These are phyloP conservation scores for Ilyonectria mors-panacis DNA, from an alignment of 2,329 filamentous ascomycete genomes.

Conservation along the genomic window DNA sequence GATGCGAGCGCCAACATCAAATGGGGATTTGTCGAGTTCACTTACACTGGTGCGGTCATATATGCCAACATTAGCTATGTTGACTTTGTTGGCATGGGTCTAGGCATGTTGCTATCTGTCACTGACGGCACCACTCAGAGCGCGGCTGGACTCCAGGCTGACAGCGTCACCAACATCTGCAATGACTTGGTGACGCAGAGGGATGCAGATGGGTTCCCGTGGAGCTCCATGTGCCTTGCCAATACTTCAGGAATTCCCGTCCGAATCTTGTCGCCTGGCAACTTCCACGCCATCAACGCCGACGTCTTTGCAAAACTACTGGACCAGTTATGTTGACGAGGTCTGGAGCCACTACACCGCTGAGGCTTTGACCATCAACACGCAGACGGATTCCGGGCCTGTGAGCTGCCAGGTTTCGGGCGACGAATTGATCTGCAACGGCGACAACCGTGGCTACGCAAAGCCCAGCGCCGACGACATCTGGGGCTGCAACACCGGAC, in stretches of 20 bases:
- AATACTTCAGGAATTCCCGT: conserved; percentile 54
- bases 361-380: conserved; percentile 59
- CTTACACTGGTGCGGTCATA: conserved; percentile 57
- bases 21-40: conserved; percentile 68
- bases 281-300: conserved; percentile 55
- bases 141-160: conserved; percentile 57
- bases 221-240: conserved; percentile 62
- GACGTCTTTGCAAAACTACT: conserved; percentile 59
- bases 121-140: conserved; percentile 54
- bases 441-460: conserved; percentile 59
- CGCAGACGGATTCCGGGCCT: conserved; percentile 56
- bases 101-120: conserved; percentile 64
- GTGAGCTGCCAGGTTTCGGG: conserved; percentile 58
- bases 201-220: conserved; percentile 56
- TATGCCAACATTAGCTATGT: conserved; percentile 67
- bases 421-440: conserved; percentile 56
- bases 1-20: conserved; percentile 61
- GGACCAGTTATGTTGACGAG: conserved; percentile 60
- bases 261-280: conserved; percentile 62
- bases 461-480: conserved; percentile 63
- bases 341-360: conserved; percentile 62
- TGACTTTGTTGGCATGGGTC: conserved; percentile 65
- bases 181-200: conserved; percentile 56
- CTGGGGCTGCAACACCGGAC: conserved; percentile 66
- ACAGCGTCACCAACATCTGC: conserved; percentile 59